A percentile compares a stretch with the other conserved stretches of the same genome.
These are phyloP conservation scores for Pyrenophora teres DNA, from an alignment of 2,329 filamentous ascomycete species.

Conservation along the genomic window DNA sequence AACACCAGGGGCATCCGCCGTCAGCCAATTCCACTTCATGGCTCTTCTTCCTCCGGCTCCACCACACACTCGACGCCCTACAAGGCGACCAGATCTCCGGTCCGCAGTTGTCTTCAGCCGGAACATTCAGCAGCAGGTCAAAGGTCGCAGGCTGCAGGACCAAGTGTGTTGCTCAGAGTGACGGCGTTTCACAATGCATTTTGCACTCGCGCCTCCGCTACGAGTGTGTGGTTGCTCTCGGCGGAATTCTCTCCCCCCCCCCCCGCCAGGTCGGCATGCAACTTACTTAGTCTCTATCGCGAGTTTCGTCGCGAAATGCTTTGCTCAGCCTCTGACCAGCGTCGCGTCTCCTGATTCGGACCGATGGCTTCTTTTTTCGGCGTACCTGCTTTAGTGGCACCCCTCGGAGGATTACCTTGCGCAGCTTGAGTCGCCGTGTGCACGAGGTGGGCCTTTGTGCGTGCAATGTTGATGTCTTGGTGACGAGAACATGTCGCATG, in stretches of 20 bases:
- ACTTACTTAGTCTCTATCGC: slow-evolving; percentile 9
- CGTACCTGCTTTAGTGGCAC: background rate
- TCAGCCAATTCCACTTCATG: too few species aligned
- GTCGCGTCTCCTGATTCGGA: slow-evolving; percentile 24
- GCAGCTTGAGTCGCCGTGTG: too few species aligned
- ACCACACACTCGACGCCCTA: background rate
- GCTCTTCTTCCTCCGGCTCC: background rate
- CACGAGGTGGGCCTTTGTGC: background rate
- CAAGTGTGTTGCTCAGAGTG: too few species aligned
- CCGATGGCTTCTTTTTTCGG: slow-evolving; percentile 13
- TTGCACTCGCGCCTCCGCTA: too few species aligned
- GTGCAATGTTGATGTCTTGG: background rate
- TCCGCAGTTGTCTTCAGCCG: too few species aligned
- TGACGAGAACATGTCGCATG: background rate
- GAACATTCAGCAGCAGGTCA: background rate
- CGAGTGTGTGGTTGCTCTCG: slow-evolving; percentile 8
- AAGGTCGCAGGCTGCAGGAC: too few species aligned
- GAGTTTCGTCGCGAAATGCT: slow-evolving; percentile 13
- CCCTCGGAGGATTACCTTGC: background rate
- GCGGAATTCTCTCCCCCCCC: background rate
- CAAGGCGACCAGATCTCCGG: slow-evolving; percentile 4
- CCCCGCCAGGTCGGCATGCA: background rate
- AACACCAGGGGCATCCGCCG: too few species aligned
- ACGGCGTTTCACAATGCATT: too few species aligned
- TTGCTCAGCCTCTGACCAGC: slow-evolving; percentile 17